Evolutionary conservation across 1,284 basidiomycete genomes (phyloP), one percentile per base, ranked within the genome.

Genomic region (Cryptococcus maquisensis): DNA sequence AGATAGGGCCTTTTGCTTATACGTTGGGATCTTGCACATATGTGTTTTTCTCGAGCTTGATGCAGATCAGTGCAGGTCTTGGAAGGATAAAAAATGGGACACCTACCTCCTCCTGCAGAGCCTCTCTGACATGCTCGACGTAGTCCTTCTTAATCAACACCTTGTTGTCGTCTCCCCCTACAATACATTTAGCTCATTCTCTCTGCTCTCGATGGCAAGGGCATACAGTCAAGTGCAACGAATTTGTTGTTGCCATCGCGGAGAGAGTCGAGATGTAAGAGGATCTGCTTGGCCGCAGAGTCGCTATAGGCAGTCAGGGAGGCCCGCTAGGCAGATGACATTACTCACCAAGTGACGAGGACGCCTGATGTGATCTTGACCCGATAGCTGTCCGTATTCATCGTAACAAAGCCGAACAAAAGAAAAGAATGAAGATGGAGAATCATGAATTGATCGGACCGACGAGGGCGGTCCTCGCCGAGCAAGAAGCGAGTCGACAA

Each of bases 281-380:
- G 59, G 49, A 74, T 74, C 57, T 73, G 71, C 57, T 73, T 74
- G 5, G 73, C 73, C 9, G 73, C 71, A 35, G 68, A 69, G 56
- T 74, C 73, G 56, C 70, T 73, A 48, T 6, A 13, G 6, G 28
- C 9, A 20, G 32, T 28, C 12, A 32, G 15, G 23, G n/a, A 26
- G 23, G 36, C 21, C 20, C 8, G 2, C 21, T 15, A 35, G 15
- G 20, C 23, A 46, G 43, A 21, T 9, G 8, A 39, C 21, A 13
- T 36, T 16, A 36, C 66, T 49, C 18, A 67, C 67, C 67, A 67
- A 3, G 67, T 67, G n/a, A 69, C 56, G 20, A 69, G 49, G 1
- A 64, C 59, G 4, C 67, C 67, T 3, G 49, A 47, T 10, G 57
- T 63, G 5, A 69, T 55, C 38, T 60, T 62, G 32, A 69, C 67